Conservation (phyloP, 2,329 filamentous ascomycete genomes). For the Paramyrothecium roridum region DNA sequence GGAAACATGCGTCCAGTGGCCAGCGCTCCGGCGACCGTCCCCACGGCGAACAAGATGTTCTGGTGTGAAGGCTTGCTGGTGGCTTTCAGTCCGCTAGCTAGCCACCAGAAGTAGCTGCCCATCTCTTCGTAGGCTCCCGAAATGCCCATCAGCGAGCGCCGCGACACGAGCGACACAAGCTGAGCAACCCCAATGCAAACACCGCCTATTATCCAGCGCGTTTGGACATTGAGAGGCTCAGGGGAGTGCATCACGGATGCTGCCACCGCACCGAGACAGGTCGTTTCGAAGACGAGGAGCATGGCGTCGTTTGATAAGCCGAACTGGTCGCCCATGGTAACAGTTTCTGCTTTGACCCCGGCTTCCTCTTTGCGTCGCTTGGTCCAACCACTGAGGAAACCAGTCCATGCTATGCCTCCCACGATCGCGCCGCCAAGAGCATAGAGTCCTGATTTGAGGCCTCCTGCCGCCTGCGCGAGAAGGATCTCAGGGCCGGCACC, state of each 20-base stretch:
- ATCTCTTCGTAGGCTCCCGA: constrained; percentile 61
- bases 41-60: constrained; percentile 49
- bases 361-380: constrained; percentile 20
- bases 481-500: constrained; percentile 66
- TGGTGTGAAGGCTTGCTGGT: constrained; percentile 27
- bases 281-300: constrained; percentile 39
- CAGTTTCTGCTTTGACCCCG: constrained; percentile 18
- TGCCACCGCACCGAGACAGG: constrained; percentile 38
- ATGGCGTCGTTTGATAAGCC: constrained; percentile 33
- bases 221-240: constrained; percentile 16
- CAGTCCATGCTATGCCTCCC: constrained; percentile 53
- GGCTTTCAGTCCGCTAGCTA: constrained; percentile 24
- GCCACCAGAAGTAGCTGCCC: constrained; percentile 50
- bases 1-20: constrained; percentile 29
- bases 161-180: constrained; percentile 49
- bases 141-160: constrained; percentile 55
- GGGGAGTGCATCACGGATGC: constrained; percentile 12
- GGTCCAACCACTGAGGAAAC: constrained; percentile 34
- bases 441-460: constrained; percentile 47
- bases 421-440: constrained; percentile 51
- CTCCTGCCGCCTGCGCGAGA: constrained; percentile 55
- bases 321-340: constrained; percentile 36
- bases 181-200: constrained; percentile 57
- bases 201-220: constrained; percentile 42
- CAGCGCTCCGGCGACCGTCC: constrained; percentile 46